Evolutionary conservation across 2,329 filamentous ascomycete genomes (phyloP).

Genomic region (Botryosphaeria dothidea): DNA sequence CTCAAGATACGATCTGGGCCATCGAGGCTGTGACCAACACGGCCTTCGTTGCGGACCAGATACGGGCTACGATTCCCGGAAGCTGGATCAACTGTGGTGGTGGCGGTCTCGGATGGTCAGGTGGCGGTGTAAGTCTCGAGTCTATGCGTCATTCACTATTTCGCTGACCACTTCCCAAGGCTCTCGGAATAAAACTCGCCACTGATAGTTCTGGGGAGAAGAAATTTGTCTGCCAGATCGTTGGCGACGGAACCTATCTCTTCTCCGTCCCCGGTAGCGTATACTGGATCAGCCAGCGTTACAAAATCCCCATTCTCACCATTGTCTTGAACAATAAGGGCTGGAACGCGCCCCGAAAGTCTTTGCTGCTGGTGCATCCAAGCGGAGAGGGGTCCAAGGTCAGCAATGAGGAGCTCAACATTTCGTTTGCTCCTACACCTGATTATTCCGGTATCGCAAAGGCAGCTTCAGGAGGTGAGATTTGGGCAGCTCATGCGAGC

Average conservation of each 20-base stretch:
- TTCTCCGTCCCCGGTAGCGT: conserved; percentile 66
- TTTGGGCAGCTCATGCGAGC: conserved; percentile 62
- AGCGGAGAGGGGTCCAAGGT: conserved; percentile 62
- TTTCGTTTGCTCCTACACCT: conserved; percentile 65
- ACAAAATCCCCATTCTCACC: conserved; percentile 65
- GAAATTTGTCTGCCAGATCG: conserved; percentile 49
- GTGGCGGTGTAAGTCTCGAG: conserved; percentile 54
- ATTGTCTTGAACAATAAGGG: conserved; percentile 71
- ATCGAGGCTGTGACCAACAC: conserved; percentile 79
- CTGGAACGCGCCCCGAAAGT: conserved; percentile 66
- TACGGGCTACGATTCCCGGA: conserved; percentile 67
- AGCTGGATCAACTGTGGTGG: conserved; percentile 81
- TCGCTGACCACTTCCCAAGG: conserved; percentile 29
- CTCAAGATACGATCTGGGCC: conserved; percentile 69
- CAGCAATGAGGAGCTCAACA: conserved; percentile 65
- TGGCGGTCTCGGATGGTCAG: conserved; percentile 79
- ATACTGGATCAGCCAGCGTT: conserved; percentile 68
- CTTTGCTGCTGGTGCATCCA: conserved; percentile 65
- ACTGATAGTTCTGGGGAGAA: conserved; percentile 48
- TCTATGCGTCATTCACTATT: background rate
- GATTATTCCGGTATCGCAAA: conserved; percentile 69
- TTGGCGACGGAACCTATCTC: conserved; percentile 68
- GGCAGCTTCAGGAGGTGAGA: conserved; percentile 60
- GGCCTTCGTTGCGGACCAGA: conserved; percentile 66
- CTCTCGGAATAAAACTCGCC: conserved; percentile 75